A percentile compares a stretch with the other conserved stretches of the same genome.
These are phyloP conservation scores for Paramyrothecium roridum DNA, from an alignment of 2,329 filamentous ascomycete genomes.

Conservation along the genomic window DNA sequence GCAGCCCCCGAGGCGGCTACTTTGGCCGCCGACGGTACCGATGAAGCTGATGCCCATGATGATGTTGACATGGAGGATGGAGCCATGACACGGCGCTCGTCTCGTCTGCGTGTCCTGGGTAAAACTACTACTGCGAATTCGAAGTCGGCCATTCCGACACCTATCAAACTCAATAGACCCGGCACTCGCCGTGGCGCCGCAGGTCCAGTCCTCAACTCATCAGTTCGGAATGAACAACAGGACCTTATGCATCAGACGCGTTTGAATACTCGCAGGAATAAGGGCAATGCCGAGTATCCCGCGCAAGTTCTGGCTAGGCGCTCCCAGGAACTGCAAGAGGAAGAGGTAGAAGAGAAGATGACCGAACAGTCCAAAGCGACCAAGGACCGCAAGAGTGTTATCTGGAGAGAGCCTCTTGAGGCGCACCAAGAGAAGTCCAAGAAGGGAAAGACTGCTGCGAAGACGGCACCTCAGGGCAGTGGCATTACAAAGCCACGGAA, in stretches of 20 bases:
- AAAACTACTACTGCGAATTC: slow-evolving; percentile 5
- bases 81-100: slow-evolving; percentile 25
- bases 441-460: slow-evolving; percentile 4
- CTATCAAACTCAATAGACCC: slow-evolving; percentile 25
- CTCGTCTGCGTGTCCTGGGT: slow-evolving; percentile 23
- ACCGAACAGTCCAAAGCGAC: slow-evolving; percentile 7
- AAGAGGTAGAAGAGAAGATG: slow-evolving; percentile 12
- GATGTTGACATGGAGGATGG: slow-evolving; percentile 10
- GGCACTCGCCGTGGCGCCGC: slow-evolving; percentile 17
- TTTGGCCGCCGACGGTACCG: not conserved
- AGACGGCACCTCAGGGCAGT: slow-evolving; percentile 9
- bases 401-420: slow-evolving; percentile 30
- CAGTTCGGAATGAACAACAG: slow-evolving; percentile 25
- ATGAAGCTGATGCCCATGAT: slow-evolving; percentile 6
- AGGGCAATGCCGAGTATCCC: slow-evolving; percentile 30
- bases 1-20: not conserved
- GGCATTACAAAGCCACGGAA: slow-evolving; percentile 26
- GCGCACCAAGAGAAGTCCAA: slow-evolving; percentile 20
- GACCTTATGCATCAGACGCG: slow-evolving; percentile 29
- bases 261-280: slow-evolving; percentile 31
- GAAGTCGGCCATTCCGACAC: slow-evolving; percentile 30
- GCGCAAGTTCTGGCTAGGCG: slow-evolving; percentile 28
- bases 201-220: slow-evolving; percentile 14
- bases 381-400: slow-evolving; percentile 24
- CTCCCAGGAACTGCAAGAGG: slow-evolving; percentile 16